Percentiles rank a stretch among this genome's conserved stretches.
Conservation (phyloP, 2,329 filamentous ascomycete genomes). For the Didymella lethalis region DNA sequence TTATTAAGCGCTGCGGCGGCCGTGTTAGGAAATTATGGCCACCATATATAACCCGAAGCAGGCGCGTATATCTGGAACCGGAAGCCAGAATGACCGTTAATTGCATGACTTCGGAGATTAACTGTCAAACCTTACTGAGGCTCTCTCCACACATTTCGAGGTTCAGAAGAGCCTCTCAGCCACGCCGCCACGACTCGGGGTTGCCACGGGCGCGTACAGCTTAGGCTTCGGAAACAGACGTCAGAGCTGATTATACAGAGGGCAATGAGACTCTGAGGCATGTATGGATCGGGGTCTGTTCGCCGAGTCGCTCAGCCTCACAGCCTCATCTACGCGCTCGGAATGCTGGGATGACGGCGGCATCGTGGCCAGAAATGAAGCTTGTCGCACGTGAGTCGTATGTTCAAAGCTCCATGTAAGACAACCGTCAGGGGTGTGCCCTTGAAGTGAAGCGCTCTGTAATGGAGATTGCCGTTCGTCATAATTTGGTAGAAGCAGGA, state of each 20-base stretch:
- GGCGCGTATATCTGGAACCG: constrained; percentile 29
- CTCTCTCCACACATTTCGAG: constrained; percentile 18
- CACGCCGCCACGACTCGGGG: constrained; percentile 8
- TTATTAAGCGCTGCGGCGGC: constrained; percentile 45
- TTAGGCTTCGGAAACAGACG: not conserved
- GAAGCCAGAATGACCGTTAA: constrained; percentile 40
- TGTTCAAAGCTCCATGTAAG: not conserved
- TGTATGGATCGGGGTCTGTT: constrained; percentile 1
- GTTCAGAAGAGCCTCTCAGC: constrained; percentile 19
- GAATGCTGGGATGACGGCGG: not conserved
- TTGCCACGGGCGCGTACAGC: constrained; percentile 6
- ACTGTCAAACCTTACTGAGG: constrained; percentile 32
- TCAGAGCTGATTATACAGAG: constrained; percentile 1
- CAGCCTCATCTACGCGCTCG: constrained; percentile 16
- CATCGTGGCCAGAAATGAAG: not conserved
- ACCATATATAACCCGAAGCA: constrained; percentile 47
- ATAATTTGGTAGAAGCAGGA: not conserved
- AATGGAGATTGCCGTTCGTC: not conserved
- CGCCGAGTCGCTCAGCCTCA: constrained; percentile 9
- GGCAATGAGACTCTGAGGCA: not conserved
- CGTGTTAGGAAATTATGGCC: constrained; percentile 34
- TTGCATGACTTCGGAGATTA: constrained; percentile 32
- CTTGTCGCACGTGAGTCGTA: not conserved
- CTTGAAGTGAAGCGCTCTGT: not conserved
- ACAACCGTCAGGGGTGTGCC: not conserved